Conservation (phyloP, 192 early-diverging fungal species). For the Coemansia reversa region DNA sequence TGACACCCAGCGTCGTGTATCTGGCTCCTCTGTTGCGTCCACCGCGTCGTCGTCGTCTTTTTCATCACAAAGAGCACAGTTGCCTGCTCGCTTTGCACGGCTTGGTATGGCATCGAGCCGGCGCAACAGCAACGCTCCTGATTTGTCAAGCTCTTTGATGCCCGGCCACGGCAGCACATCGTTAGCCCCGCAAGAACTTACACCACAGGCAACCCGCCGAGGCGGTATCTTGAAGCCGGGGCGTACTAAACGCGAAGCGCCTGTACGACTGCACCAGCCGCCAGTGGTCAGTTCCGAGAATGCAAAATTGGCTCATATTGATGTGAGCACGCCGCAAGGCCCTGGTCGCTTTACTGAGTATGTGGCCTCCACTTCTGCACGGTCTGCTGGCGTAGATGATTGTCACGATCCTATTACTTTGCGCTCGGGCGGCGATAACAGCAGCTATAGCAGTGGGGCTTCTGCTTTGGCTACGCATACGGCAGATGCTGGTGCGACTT, state of each 20-base stretch:
- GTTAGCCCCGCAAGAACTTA: conserved; percentile 18
- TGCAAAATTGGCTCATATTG: neutral
- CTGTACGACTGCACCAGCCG: neutral
- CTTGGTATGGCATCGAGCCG: too few relatives aligned
- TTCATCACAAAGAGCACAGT: neutral
- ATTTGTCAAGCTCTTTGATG: neutral
- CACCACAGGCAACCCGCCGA: conserved; percentile 33
- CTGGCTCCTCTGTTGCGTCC: conserved; percentile 10
- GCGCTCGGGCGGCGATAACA: too few relatives aligned
- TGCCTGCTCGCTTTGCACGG: too few relatives aligned
- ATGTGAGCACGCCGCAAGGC: neutral
- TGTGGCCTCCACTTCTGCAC: neutral
- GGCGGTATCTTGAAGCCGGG: conserved; percentile 50
- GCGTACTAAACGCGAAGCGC: conserved; percentile 14
- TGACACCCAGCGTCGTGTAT: neutral
- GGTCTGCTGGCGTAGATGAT: too few relatives aligned
- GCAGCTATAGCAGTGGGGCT: too few relatives aligned
- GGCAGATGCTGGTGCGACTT: too few relatives aligned
- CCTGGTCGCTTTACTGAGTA: conserved; percentile 6
- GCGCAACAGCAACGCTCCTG: too few relatives aligned
- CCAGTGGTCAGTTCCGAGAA: neutral
- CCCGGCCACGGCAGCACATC: neutral
- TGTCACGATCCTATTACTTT: too few relatives aligned
- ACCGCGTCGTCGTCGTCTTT: conserved; percentile 4
- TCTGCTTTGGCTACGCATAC: too few relatives aligned